Percentiles rank a stretch among this genome's conserved stretches.
Evolutionary conservation across 2,329 filamentous ascomycete genomes (phyloP).

Genomic region (Fusarium globosum): DNA sequence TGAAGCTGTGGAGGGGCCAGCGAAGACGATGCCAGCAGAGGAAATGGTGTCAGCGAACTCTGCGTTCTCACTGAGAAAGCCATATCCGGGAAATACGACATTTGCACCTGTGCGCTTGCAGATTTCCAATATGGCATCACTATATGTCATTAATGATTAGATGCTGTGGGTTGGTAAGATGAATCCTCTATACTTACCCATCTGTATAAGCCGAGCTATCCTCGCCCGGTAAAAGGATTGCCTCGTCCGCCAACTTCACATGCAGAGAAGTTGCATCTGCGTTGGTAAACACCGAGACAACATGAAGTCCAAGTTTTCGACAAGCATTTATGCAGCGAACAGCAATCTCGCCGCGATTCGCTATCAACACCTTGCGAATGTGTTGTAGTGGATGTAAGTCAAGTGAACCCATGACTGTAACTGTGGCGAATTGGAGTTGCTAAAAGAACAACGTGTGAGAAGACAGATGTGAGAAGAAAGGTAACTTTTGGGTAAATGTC

Average conservation of each 20-base stretch:
- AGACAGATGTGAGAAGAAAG: neutral
- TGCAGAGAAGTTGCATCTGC: neutral
- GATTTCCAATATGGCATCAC: neutral
- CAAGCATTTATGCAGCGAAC: neutral
- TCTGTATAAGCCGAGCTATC: constrained; percentile 1
- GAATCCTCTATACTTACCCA: neutral
- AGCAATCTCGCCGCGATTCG: constrained; percentile 1
- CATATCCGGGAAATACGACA: constrained; percentile 1
- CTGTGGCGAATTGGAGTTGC: no score
- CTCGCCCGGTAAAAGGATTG: neutral
- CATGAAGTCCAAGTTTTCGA: neutral
- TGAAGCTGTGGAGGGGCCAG: neutral
- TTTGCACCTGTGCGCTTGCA: neutral
- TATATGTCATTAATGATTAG: neutral
- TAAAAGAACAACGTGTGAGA: neutral
- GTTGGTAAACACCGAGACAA: neutral
- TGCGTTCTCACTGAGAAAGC: neutral
- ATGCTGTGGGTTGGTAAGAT: neutral
- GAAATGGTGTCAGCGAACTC: neutral
- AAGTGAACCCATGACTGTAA: neutral
- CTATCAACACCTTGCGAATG: neutral
- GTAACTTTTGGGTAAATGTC: fast-evolving
- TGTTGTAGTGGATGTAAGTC: constrained; percentile 1
- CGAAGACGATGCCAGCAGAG: neutral
- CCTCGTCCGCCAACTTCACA: neutral